phyloP scores from a whole-genome alignment of 2,329 filamentous ascomycete genomes.

The Neobulgaria alba region DNA sequence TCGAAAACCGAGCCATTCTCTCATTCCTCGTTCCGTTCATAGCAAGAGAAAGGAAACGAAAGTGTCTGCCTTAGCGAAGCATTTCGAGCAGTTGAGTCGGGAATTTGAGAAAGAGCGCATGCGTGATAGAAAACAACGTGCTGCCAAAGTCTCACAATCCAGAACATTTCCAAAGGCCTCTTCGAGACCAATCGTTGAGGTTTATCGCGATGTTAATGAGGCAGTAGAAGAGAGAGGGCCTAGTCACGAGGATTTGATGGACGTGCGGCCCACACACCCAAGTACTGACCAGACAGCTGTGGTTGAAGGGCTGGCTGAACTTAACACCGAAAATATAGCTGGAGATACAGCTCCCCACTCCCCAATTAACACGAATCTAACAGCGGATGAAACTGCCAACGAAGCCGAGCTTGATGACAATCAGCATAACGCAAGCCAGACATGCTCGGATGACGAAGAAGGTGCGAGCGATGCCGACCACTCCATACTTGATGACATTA shows the following conservation, averaged over 20 bases:
- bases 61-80: slow-evolving; percentile 85
- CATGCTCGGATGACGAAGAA: slow-evolving; percentile 61
- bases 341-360: slow-evolving; percentile 17
- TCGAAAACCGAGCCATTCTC: slow-evolving; percentile 53
- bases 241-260: slow-evolving; percentile 50
- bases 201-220: slow-evolving; percentile 89
- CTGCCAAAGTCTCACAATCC: slow-evolving; percentile 65
- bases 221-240: slow-evolving; percentile 75
- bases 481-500: slow-evolving; percentile 58
- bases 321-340: slow-evolving; percentile 16
- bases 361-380: slow-evolving; percentile 23
- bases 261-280: slow-evolving; percentile 28
- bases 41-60: slow-evolving; percentile 61
- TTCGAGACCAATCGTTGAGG: slow-evolving; percentile 92
- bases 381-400: slow-evolving; percentile 32
- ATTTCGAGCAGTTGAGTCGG: slow-evolving; percentile 92
- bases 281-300: slow-evolving; percentile 24
- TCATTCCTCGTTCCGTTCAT: slow-evolving; percentile 81
- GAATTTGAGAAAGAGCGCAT: slow-evolving; percentile 86
- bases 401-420: slow-evolving; percentile 38
- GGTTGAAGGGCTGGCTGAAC: slow-evolving; percentile 25
- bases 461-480: slow-evolving; percentile 64
- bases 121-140: slow-evolving; percentile 72
- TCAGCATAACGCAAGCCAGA: slow-evolving; percentile 43
- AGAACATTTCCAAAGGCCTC: slow-evolving; percentile 82